A percentile compares a stretch with the other conserved stretches of the same genome.
phyloP scores from a whole-genome alignment of 225 moss, liverwort and hornwort species.

The Marchantia polymorpha region DNA sequence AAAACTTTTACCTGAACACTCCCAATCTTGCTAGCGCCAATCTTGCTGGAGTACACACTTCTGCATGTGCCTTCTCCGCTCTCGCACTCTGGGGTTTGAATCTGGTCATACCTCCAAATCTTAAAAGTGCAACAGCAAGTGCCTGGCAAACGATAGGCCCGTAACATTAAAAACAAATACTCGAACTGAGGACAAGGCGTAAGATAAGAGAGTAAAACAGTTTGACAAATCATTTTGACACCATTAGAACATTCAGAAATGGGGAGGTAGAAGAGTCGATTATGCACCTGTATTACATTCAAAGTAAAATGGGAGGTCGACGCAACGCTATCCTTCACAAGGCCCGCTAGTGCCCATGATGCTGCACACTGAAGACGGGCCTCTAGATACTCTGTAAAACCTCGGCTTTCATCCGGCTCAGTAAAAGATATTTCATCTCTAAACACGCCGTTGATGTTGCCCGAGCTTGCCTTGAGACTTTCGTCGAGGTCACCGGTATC shows the following conservation, averaged over 20 bases:
- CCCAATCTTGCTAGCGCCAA: slow-evolving; percentile 22
- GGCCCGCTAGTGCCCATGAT: slow-evolving; percentile 6
- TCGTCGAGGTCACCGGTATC: background rate
- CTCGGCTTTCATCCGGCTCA: background rate
- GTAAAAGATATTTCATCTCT: background rate
- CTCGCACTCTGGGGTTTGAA: background rate
- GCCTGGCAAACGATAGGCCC: background rate
- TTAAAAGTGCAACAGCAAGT: slow-evolving; percentile 15
- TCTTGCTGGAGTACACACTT: slow-evolving; percentile 18
- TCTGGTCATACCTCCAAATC: slow-evolving; percentile 1
- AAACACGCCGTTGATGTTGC: background rate
- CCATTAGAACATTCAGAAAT: no score
- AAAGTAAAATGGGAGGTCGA: slow-evolving; percentile 8
- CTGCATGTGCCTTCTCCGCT: slow-evolving; percentile 6
- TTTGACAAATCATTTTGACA: no score
- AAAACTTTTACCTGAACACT: slow-evolving; percentile 11
- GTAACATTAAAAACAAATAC: background rate
- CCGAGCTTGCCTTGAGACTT: background rate
- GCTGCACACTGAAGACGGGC: slow-evolving; percentile 13
- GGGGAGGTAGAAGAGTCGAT: no score
- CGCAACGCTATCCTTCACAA: slow-evolving; percentile 4
- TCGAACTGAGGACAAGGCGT: no score
- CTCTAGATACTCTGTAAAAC: background rate
- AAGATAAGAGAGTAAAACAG: background rate
- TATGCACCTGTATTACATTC: background rate